Evolutionary conservation across 768 basidiomycete species (phyloP), one percentile per base, ranked within the genome.

Genomic region (Tephrocybe sp.): DNA sequence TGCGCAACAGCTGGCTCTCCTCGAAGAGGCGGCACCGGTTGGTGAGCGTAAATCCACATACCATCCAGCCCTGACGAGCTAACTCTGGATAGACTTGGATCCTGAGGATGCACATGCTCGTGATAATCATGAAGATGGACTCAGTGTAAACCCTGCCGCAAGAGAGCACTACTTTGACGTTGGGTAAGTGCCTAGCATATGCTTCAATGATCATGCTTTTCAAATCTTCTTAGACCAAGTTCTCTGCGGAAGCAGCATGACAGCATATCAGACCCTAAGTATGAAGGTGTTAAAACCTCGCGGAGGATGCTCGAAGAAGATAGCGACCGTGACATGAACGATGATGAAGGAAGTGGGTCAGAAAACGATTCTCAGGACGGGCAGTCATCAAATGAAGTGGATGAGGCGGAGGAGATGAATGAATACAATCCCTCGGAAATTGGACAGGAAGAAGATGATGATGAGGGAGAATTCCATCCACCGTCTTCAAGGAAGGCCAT

Each of bases 81-180:
- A 46, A 58, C 40, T 25, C 38, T 37, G 3, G 18, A 37, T n/a
- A 88, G 88, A 90, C 60, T 75, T 82, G 60, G 89, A 93, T 66
- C 86, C 85, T 9, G 92, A 93, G 64, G 83, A 86, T 55, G 62
- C 77, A 57, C 82, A 82, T 27, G 80, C 79, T 39, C 72, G 74
- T 52, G 79, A 72, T 16, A 74, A 80, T 57, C 66, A 70, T 39
- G 72, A 78, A 31, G 71, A 75, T 53, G 68, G 63, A 16, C 60
- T 61, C 41, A 54, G 54, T 36, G 63, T 46, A 27, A 64, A 77
- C 35, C 53, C 65, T 31, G 73, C 69, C 9, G 60, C 72, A 0
- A 75, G 86, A 58, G 85, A 86, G 57, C 93, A 96, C 67, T 97
- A 96, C 65, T 61, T 92, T 35, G 83, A 89, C 58, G 89, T 95